Evolutionary conservation across 768 basidiomycete species (phyloP).

Genomic region (Dacryopinax spathularia): DNA sequence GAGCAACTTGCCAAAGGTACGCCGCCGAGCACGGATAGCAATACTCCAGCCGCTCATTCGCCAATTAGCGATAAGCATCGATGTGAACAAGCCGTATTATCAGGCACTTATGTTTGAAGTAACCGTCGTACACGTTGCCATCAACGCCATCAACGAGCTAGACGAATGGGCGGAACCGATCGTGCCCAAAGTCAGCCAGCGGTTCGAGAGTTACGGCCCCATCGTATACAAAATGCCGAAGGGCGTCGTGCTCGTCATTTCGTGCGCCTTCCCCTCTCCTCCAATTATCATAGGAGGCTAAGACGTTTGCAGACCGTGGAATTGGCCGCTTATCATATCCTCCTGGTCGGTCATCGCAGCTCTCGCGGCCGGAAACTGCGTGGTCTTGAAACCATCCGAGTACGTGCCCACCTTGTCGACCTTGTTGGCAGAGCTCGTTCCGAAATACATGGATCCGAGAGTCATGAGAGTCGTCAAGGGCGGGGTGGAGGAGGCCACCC

Average conservation of each 20-base stretch:
- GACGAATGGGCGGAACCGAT: slow-evolving; percentile 17
- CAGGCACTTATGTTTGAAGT: slow-evolving; percentile 16
- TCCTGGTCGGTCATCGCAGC: slow-evolving; percentile 14
- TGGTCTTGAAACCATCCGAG: slow-evolving; percentile 22
- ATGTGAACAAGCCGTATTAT: slow-evolving; percentile 16
- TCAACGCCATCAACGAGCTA: slow-evolving; percentile 14
- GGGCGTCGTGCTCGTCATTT: slow-evolving; percentile 17
- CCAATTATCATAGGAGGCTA: background rate
- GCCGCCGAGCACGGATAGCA: background rate
- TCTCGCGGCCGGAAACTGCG: slow-evolving; percentile 22
- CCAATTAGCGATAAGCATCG: slow-evolving; percentile 10
- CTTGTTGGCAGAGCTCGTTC: slow-evolving; percentile 18
- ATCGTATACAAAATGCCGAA: slow-evolving; percentile 17
- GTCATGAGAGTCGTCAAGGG: slow-evolving; percentile 17
- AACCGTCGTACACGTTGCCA: slow-evolving; percentile 9
- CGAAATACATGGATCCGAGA: slow-evolving; percentile 22
- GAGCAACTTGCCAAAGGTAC: background rate
- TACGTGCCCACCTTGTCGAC: slow-evolving; percentile 12
- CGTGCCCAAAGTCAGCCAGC: slow-evolving; percentile 8
- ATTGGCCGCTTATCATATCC: background rate
- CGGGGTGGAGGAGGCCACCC: slow-evolving; percentile 16
- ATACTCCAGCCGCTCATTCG: background rate
- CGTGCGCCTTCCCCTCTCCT: background rate
- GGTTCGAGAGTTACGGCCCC: slow-evolving; percentile 15
- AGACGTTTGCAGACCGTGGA: slow-evolving; percentile 1